Percentiles rank a stretch among this genome's conserved stretches.
Conservation (phyloP, 306 rosid genomes). For the Cicer cuneatum region DNA sequence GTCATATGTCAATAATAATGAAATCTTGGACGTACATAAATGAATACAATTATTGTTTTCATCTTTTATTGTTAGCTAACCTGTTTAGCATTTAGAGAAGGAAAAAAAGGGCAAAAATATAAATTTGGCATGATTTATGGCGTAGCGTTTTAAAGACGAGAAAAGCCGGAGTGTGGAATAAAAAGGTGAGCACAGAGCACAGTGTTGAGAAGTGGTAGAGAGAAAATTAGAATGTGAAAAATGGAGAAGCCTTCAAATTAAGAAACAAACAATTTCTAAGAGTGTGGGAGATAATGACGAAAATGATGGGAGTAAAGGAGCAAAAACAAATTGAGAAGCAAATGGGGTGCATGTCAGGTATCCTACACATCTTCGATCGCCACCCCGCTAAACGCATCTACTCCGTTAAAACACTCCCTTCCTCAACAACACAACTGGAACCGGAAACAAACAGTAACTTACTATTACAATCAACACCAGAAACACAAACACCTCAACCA, state of each 20-base stretch:
- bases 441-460: conserved; percentile 36
- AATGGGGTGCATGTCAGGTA: conserved; percentile 97
- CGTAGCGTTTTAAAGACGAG: conserved; percentile 57
- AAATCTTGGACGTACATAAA: no score
- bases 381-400: conserved; percentile 69
- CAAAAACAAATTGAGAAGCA: conserved; percentile 67
- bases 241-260: not conserved
- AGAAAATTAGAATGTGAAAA: not conserved
- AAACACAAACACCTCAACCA: not conserved
- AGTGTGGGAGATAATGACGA: conserved; percentile 52
- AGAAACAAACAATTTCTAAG: not conserved
- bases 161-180: conserved; percentile 76
- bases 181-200: conserved; percentile 24
- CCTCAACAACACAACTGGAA: conserved; percentile 46
- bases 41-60: no score
- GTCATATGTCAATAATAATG: no score
- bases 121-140: not conserved
- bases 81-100: not conserved
- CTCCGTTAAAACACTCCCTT: conserved; percentile 73
- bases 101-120: conserved; percentile 42
- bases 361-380: conserved; percentile 93
- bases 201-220: not conserved
- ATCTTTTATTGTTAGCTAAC: no score
- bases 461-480: not conserved
- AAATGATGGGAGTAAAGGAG: conserved; percentile 52